Conservation (phyloP, 129 eudicot species). For the Glebionis coronaria region DNA sequence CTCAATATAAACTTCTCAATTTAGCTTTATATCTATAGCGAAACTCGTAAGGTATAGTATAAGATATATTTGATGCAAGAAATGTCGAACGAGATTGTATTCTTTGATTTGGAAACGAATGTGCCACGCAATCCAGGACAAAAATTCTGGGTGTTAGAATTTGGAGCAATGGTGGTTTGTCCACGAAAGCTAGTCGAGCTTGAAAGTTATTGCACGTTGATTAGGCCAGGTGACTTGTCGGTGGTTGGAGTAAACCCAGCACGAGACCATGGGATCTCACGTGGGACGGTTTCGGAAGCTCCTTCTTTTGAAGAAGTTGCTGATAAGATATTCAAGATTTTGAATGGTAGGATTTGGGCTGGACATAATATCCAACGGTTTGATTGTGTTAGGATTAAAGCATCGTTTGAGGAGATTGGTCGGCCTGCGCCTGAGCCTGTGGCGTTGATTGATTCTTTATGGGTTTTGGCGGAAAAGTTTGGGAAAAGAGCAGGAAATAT, state of each 20-base stretch:
- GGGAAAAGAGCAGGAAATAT: no score
- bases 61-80: slow-evolving; percentile 22
- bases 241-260: no score
- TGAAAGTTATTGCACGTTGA: no score
- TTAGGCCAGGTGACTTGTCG: no score
- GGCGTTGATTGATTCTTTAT: slow-evolving; percentile 83
- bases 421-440: slow-evolving; percentile 70
- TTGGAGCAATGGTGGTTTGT: no score
- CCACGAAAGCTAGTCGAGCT: no score
- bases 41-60: not conserved
- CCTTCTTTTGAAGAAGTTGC: slow-evolving; percentile 81
- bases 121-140: no score
- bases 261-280: no score
- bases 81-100: slow-evolving; percentile 70
- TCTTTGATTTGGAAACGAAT: no score
- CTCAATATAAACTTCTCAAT: not conserved
- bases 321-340: slow-evolving; percentile 54
- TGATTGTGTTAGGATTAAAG: no score
- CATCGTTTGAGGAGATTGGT: slow-evolving; percentile 71
- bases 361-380: slow-evolving; percentile 86
- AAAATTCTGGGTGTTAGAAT: no score
- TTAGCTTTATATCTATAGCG: not conserved
- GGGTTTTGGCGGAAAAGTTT: no score
- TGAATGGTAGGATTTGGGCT: slow-evolving; percentile 92
- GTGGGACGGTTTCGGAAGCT: slow-evolving; percentile 52